Conservation (phyloP, 306 rosid genomes). For the Vicia faba region DNA sequence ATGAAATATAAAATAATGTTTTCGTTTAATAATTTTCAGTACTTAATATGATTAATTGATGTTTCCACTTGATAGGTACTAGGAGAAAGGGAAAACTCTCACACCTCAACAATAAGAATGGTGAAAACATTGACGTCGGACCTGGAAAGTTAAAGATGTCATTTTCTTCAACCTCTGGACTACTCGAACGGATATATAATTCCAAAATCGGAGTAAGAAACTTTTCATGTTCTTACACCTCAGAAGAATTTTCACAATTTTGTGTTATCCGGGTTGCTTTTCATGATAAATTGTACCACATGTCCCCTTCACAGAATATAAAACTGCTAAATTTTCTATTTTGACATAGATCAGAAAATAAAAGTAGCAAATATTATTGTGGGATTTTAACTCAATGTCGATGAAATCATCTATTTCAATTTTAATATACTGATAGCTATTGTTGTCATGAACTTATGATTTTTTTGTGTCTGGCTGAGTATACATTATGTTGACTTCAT, state of each 20-base stretch:
- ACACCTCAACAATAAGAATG: constrained; percentile 15
- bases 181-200: constrained; percentile 70
- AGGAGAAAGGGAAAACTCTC: constrained; percentile 40
- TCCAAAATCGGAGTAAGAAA: constrained; percentile 68
- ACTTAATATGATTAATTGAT: constrained; percentile 22
- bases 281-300: no score
- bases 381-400: no score
- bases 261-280: neutral
- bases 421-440: no score
- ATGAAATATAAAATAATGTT: neutral
- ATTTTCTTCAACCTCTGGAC: constrained; percentile 75
- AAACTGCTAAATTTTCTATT: no score
- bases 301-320: no score
- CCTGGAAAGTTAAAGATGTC: constrained; percentile 83
- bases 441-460: no score
- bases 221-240: constrained; percentile 34
- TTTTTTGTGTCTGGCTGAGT: no score
- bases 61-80: constrained; percentile 48
- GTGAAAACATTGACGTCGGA: constrained; percentile 62
- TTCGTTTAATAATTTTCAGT: neutral
- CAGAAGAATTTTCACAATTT: constrained; percentile 5
- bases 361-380: no score
- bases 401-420: no score
- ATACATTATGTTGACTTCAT: no score
- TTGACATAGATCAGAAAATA: no score